These are phyloP conservation scores for Zychaea mexicana DNA, from an alignment of 371 early-diverging fungal species.

Conservation along the genomic window DNA sequence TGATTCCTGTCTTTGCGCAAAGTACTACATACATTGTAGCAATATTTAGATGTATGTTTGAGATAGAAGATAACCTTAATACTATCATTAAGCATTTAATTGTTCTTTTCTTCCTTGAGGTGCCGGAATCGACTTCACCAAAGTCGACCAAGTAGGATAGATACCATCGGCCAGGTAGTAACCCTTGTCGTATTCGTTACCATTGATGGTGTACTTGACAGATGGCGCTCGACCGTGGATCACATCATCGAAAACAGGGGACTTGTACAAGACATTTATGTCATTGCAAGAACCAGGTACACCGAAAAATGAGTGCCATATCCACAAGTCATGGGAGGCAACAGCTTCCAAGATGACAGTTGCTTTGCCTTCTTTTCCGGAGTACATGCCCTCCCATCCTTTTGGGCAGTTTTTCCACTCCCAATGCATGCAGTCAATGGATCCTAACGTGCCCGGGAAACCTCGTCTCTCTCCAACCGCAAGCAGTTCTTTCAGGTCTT, in stretches of 20 bases:
- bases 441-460: neutral
- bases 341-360: neutral
- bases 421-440: slow-evolving; percentile 7
- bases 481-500: neutral
- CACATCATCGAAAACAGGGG: neutral
- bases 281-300: neutral
- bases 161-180: slow-evolving; percentile 6
- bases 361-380: neutral
- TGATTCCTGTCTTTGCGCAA: neutral
- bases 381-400: neutral
- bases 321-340: neutral
- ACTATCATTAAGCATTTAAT: neutral
- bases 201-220: neutral
- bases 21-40: neutral
- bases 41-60: too few relatives aligned
- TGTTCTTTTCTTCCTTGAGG: neutral
- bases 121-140: neutral
- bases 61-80: neutral
- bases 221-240: neutral
- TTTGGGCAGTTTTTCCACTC: neutral
- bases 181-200: neutral
- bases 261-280: neutral
- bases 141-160: neutral
- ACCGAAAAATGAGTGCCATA: neutral
- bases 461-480: neutral